phyloP scores from a whole-genome alignment of 2,329 filamentous ascomycete species.

The Phoma sp. region DNA sequence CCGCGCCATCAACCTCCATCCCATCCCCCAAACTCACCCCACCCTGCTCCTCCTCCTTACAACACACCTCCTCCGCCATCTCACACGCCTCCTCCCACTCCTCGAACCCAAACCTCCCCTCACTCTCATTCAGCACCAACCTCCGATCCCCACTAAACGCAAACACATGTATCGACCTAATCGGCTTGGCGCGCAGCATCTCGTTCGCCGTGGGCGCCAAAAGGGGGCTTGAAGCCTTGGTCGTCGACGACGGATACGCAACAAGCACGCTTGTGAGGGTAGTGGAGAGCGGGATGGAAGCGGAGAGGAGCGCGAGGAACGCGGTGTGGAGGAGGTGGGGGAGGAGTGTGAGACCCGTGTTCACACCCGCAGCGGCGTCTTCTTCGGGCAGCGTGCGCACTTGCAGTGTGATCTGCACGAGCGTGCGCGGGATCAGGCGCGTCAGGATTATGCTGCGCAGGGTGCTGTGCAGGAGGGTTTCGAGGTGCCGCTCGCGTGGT shows the following conservation, averaged over 20 bases:
- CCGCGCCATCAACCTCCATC: conserved; percentile 48
- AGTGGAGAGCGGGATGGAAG: conserved; percentile 78
- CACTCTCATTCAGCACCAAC: conserved; percentile 79
- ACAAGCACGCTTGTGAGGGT: conserved; percentile 81
- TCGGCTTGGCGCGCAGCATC: conserved; percentile 67
- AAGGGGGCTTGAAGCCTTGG: conserved; percentile 50
- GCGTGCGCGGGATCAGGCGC: conserved; percentile 74
- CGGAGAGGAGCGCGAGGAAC: conserved; percentile 82
- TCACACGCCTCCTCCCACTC: conserved; percentile 77
- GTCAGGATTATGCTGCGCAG: conserved; percentile 76
- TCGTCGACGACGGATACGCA: conserved; percentile 77
- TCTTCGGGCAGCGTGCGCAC: conserved; percentile 72
- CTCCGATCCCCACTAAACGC: conserved; percentile 72
- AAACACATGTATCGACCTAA: conserved; percentile 86
- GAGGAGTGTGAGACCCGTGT: conserved; percentile 75
- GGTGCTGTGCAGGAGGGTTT: conserved; percentile 74
- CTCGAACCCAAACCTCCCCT: conserved; percentile 75
- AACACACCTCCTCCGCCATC: conserved; percentile 70
- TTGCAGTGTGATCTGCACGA: conserved; percentile 84
- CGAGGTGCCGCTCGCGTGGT: conserved; percentile 71
- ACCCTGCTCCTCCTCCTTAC: conserved; percentile 50
- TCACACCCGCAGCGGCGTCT: conserved; percentile 66
- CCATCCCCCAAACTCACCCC: conserved; percentile 38
- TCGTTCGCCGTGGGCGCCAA: conserved; percentile 66
- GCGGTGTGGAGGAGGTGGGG: conserved; percentile 83